Evolutionary conservation across 768 basidiomycete species (phyloP), one percentile per base, ranked within the genome.

Genomic region (Auriscalpium vulgare): DNA sequence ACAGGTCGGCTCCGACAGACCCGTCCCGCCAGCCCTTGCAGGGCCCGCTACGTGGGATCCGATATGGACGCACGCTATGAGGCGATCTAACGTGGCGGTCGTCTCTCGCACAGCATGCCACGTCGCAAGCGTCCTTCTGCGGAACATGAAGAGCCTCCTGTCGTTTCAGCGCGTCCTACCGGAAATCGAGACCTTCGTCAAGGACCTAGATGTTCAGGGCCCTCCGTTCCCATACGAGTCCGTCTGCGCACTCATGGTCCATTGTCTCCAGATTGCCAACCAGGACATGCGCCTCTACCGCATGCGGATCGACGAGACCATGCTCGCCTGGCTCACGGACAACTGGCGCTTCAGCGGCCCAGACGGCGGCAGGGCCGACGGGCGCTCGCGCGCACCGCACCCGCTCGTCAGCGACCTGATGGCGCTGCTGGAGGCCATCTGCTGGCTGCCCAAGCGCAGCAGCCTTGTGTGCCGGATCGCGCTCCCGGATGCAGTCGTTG

Each of bases 181-280:
- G 2, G 92, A 95, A 66, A 83, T 97, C 49, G 92, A 93, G 66
- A 74, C 77, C 0, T 73, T 97, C 48, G 79, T 84, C 1, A 86
- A 85, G 59, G 91, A 95, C 59, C 74, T 99, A 56, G 87, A 91
- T 60, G 79, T 97, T 14, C 95, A 98, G 70, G 95, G 94, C 0
- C 94, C 95, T 2, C 73, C 83, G 13, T 85, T 81, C 63, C 92
- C 94, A 0, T 88, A 80, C 63, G 97, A 99, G 65, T 84, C 95
- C 1, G 91, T 95, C 40, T 97, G 95, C 74, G 74, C 76, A 55
- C 92, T 98, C 66, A 75, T 97, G 47, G 72, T 80, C 6, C 73
- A 79, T 29, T 86, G 83, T 54, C 73, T 97, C 48, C 77, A 74
- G 16, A 74, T 91, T 21, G 85, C 91, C 0, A 83, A 80, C 56